Evolutionary conservation across 2,329 filamentous ascomycete genomes (phyloP), one percentile per base, ranked within the genome.

Genomic region (Teratosphaeria gauchensis): DNA sequence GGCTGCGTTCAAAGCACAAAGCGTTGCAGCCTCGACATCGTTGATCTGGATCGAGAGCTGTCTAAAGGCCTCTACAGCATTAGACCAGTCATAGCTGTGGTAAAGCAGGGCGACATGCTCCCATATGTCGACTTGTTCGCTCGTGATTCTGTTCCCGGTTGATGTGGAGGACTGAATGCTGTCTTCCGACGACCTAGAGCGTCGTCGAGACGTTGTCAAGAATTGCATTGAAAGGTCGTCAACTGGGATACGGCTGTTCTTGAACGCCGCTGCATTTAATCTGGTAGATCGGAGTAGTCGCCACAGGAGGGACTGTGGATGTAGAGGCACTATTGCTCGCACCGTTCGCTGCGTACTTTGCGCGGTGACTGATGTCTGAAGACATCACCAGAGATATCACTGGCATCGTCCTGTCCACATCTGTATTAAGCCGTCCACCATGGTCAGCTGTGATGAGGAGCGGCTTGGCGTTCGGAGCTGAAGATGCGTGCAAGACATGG

Each of bases 31-130:
- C 8, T 63, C 38, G 2, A 60, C 56, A 28, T 58, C 57, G 1
- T 60, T 56, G 21, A 68, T 61, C 4, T 51, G 33, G 11, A 57
- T 54, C 7, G 66, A 63, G 5, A 72, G 63, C 11, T 61, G 35
- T 8, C 57, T 48, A 60, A 72, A 72, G 16, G 57, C 56, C 12
- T 66, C 61, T 1, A 63, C 63, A n/a, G 71, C 64, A n/a, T 61
- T 61, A 53, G 68, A 62, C 67, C 68, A 72, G 53, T 72, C 71
- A 58, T 65, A 70, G 48, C 59, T 63, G 46, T 71, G 62, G 59
- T 68, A 71, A 1, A 73, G 64, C 4, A 67, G 60, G 12, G 62
- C 62, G 14, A 69, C 70, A 51, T 72, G 70, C 51, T 72, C 68
- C 71, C 71, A 72, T n/a, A 71, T 51, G 63, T 70, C 65, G 51